These are phyloP conservation scores for Pisolithus sp. DNA, from an alignment of 768 basidiomycete species.

Conservation along the genomic window DNA sequence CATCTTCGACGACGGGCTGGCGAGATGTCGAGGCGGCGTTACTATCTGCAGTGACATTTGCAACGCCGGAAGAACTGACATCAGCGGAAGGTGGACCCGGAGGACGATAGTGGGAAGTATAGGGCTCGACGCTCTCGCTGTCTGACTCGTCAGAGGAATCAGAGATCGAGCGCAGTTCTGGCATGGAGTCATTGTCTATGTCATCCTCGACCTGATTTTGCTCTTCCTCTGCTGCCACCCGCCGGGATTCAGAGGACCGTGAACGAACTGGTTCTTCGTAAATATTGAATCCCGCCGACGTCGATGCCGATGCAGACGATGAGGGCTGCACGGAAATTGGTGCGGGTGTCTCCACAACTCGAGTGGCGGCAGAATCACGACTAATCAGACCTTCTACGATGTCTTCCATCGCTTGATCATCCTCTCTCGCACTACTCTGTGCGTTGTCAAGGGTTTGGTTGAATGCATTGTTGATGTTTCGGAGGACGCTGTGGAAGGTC, in stretches of 20 bases:
- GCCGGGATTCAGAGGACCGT: background rate
- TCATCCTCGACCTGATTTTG: constrained; percentile 20
- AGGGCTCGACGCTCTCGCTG: constrained; percentile 13
- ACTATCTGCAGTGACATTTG: constrained; percentile 17
- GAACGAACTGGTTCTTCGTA: background rate
- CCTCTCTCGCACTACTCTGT: background rate
- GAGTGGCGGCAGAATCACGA: background rate
- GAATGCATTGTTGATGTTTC: constrained; percentile 29
- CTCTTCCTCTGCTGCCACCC: background rate
- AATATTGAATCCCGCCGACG: constrained; percentile 4
- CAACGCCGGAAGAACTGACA: no score
- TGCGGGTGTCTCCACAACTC: background rate
- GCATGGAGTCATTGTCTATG: constrained; percentile 32
- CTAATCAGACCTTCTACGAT: constrained; percentile 1
- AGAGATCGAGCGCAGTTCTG: constrained; percentile 33
- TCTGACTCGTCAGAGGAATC: constrained; percentile 34
- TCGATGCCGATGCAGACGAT: background rate
- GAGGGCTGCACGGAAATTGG: background rate
- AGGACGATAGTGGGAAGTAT: background rate
- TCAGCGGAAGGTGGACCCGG: background rate
- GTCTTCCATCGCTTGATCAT: background rate
- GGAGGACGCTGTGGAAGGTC: constrained; percentile 24
- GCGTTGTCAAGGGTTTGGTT: constrained; percentile 2
- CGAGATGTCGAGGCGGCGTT: constrained; percentile 18
- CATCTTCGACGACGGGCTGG: constrained; percentile 21